Conservation (phyloP, 1,139 yeast genomes). For the Hansenula sp. region DNA sequence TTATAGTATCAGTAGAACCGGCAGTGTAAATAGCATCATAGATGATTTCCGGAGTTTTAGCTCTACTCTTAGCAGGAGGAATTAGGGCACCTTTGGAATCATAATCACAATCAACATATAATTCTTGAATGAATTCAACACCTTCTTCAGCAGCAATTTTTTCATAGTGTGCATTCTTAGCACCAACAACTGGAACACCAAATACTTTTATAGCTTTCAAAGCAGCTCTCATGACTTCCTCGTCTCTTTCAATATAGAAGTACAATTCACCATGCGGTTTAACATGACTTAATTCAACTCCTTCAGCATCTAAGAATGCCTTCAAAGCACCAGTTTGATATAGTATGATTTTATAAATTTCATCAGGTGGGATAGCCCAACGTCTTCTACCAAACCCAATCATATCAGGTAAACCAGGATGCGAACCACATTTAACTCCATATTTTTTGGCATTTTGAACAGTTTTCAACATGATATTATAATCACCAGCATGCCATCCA, state of each 20-base stretch:
- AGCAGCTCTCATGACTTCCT: constrained; percentile 32
- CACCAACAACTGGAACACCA: constrained; percentile 31
- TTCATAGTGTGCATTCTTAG: constrained; percentile 26
- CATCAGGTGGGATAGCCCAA: constrained; percentile 33
- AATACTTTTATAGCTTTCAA: constrained; percentile 33
- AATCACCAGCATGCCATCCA: constrained; percentile 39
- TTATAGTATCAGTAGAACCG: constrained; percentile 4
- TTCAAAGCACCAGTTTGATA: constrained; percentile 38
- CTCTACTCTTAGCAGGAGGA: constrained; percentile 23
- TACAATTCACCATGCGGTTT: constrained; percentile 38
- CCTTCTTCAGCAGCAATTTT: constrained; percentile 27
- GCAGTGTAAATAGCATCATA: constrained; percentile 24
- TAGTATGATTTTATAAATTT: constrained; percentile 31
- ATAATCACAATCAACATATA: constrained; percentile 35
- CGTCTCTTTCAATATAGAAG: constrained; percentile 33
- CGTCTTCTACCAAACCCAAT: constrained; percentile 36
- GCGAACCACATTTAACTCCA: constrained; percentile 34
- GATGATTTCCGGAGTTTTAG: constrained; percentile 30
- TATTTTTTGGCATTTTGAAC: constrained; percentile 32
- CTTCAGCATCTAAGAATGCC: constrained; percentile 34
- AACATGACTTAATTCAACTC: constrained; percentile 30
- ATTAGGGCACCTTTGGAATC: constrained; percentile 28
- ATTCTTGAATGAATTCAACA: constrained; percentile 33
- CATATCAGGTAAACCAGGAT: constrained; percentile 36
- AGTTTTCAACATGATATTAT: constrained; percentile 30